Evolutionary conservation across 2,329 filamentous ascomycete species (phyloP).

Genomic region (Canariomyces notabilis): DNA sequence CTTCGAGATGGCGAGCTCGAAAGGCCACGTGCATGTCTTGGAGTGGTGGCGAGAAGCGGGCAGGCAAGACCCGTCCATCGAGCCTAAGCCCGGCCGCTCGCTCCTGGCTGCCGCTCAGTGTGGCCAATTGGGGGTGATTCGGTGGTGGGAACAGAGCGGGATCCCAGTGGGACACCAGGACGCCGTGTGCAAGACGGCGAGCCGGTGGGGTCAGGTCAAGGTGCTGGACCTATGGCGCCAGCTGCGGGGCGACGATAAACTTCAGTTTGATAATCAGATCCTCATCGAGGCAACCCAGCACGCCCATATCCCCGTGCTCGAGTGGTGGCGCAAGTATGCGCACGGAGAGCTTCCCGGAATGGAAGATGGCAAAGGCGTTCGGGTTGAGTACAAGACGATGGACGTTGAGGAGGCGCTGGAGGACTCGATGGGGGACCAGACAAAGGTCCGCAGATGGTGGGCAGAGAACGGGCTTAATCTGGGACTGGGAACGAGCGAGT

Average conservation of each 20-base stretch:
- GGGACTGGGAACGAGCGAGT: conserved; percentile 77
- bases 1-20: conserved; percentile 79
- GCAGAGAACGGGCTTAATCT: conserved; percentile 75
- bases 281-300: conserved; percentile 84
- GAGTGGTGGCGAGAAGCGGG: conserved; percentile 87
- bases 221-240: conserved; percentile 80
- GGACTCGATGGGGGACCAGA: conserved; percentile 69
- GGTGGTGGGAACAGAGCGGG: conserved; percentile 82
- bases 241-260: conserved; percentile 56
- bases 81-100: conserved; percentile 76
- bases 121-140: conserved; percentile 69
- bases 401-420: conserved; percentile 94
- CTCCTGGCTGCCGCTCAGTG: conserved; percentile 80
- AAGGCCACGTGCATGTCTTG: conserved; percentile 78
- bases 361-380: conserved; percentile 54
- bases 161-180: conserved; percentile 78
- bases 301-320: conserved; percentile 75
- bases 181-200: conserved; percentile 76
- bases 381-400: conserved; percentile 89
- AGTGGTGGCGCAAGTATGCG: conserved; percentile 82
- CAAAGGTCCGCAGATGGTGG: conserved; percentile 81
- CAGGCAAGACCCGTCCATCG: conserved; percentile 51
- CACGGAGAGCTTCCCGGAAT: conserved; percentile 50
- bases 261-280: conserved; percentile 34
- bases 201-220: conserved; percentile 75